phyloP scores from a whole-genome alignment of 306 rosid species.

The Cotoneaster glaucophyllus region DNA sequence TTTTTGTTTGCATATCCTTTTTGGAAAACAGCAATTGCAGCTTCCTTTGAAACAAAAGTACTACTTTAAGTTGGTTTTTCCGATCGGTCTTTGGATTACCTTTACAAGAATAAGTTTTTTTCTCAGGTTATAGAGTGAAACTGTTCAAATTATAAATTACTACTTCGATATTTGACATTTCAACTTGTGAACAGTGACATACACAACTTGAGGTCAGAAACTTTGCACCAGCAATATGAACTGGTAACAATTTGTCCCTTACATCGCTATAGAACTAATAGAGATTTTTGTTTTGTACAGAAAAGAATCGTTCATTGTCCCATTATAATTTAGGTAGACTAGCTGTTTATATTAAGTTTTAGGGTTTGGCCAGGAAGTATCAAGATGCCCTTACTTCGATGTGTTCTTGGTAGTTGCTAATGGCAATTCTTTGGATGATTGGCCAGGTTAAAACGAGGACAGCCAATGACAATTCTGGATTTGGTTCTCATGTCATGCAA shows the following conservation, averaged over 20 bases:
- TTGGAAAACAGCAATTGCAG: background rate
- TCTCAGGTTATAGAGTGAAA: background rate
- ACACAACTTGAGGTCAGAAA: slow-evolving; percentile 74
- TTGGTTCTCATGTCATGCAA: slow-evolving; percentile 96
- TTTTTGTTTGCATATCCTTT: background rate
- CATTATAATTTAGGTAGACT: background rate
- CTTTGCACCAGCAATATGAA: slow-evolving; percentile 79
- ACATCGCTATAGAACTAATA: background rate
- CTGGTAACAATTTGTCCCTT: slow-evolving; percentile 47
- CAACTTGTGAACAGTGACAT: slow-evolving; percentile 53
- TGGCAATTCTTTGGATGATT: background rate
- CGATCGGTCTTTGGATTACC: background rate
- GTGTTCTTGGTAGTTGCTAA: background rate
- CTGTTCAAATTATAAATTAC: background rate
- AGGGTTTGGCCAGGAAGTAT: background rate
- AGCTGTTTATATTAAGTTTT: background rate
- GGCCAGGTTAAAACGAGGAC: slow-evolving; percentile 82
- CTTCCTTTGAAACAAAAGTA: background rate
- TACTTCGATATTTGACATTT: slow-evolving; percentile 7
- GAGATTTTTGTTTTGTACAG: background rate
- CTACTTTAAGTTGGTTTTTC: background rate
- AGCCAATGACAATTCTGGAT: slow-evolving; percentile 35
- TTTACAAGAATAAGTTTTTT: background rate
- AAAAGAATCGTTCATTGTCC: background rate
- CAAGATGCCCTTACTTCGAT: background rate